Base-by-base conservation (phyloP, 305 asterid species). In the Rubia occidens region DNA sequence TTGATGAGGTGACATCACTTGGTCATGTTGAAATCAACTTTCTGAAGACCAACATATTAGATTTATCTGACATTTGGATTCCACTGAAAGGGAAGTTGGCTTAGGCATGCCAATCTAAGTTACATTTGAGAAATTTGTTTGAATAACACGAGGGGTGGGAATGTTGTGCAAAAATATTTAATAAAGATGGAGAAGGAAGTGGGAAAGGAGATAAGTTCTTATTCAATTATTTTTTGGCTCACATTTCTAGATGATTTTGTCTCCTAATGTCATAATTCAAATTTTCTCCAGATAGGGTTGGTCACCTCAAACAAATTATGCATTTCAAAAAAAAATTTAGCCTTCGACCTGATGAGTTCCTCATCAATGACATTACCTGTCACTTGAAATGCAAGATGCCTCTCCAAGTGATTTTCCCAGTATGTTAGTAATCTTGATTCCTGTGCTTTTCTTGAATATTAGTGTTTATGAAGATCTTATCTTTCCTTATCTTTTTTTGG, bases 381-480 rank as follows among this genome's bases (percentile, higher is more conserved):
- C 97, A 90, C 83, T 82, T 94, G 85, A 94, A 85, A 82, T 89
- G 99, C 69, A 90, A 79, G 85, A 89, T 90, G 99, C 99, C 97
- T 66, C 94, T 89, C 72, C 96, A 90, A 95, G 98, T 94, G 78
- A 63, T 73, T 77, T 72, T 64, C 70, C 54, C 62, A 42, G 56
- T 64, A 13, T 11, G 43, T 62, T 37, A 35, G 10, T 26, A 53
- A 2, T 56, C 5, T 32, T n/a, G 20, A 53, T 6, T 56, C 5
- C 32, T n/a, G 20, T 21, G 13, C 21, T 44, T 35, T 18, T 44
- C 7, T 18, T 15, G 18, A 17, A 20, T 35, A 4, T 5, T 11
- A 17, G 42, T 67, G 26, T 29, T 35, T 35, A 54, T 45, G 15
- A 17, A 9, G 37, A 60, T 37, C 11, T 20, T 49, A 39, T 18